Conservation (phyloP, 306 rosid genomes). For the Dryas octopetala region DNA sequence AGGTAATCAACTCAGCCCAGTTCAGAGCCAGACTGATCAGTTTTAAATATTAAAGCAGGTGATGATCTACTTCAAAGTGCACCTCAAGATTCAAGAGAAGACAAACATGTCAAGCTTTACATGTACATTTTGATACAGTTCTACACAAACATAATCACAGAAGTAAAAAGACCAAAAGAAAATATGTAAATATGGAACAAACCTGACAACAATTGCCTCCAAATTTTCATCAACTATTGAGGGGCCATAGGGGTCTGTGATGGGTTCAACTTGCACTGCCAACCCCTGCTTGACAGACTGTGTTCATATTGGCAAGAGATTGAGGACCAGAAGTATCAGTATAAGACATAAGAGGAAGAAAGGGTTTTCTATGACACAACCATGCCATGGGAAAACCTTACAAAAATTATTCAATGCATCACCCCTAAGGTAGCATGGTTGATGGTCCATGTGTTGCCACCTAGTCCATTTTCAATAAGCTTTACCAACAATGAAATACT, state of each 20-base stretch:
- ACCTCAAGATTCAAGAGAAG: not conserved
- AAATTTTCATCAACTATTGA: constrained; percentile 75
- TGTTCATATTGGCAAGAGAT: constrained; percentile 13
- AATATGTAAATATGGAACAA: constrained; percentile 12
- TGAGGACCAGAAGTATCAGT: constrained; percentile 6
- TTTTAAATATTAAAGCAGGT: not conserved
- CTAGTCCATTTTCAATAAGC: not conserved
- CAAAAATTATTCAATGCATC: not conserved
- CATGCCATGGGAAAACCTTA: not conserved
- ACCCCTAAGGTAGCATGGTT: not conserved
- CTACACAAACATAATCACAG: not conserved
- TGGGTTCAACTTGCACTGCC: constrained; percentile 75
- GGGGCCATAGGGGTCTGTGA: constrained; percentile 91
- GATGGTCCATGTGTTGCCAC: not conserved
- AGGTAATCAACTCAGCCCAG: not conserved
- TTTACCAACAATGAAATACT: not conserved
- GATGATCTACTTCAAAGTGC: not conserved
- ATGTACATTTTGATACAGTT: not conserved
- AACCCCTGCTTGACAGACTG: constrained; percentile 86
- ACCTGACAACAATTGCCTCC: constrained; percentile 96
- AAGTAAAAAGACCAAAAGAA: constrained; percentile 1
- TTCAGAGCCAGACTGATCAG: not conserved
- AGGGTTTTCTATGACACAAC: not conserved
- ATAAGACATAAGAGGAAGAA: not conserved
- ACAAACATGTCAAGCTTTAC: not conserved